Conservation (phyloP, 2,329 filamentous ascomycete species). For the Harringtonia aguacate region DNA sequence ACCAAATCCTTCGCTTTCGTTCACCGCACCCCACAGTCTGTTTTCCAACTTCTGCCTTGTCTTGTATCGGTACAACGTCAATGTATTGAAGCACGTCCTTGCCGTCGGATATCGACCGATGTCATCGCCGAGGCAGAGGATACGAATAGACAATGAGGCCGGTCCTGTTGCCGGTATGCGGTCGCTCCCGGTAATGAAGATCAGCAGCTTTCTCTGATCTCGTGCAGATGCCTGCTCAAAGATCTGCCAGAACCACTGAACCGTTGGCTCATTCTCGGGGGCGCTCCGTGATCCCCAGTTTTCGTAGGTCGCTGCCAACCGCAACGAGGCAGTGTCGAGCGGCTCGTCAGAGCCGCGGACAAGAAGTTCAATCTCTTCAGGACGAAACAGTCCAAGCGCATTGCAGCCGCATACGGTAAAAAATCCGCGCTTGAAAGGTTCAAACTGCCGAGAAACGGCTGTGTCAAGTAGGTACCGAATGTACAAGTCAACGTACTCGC, state of each 20-base stretch:
- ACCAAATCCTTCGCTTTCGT: constrained; percentile 85
- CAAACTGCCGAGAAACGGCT: constrained; percentile 71
- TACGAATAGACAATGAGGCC: constrained; percentile 64
- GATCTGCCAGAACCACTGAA: constrained; percentile 83
- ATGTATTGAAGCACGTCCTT: constrained; percentile 81
- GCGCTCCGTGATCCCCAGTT: constrained; percentile 57
- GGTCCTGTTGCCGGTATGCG: constrained; percentile 83
- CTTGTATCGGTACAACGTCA: constrained; percentile 65
- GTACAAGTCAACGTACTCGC: constrained; percentile 80
- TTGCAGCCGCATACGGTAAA: constrained; percentile 87
- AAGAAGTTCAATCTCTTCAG: constrained; percentile 84
- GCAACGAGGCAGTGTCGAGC: constrained; percentile 66
- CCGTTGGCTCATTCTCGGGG: constrained; percentile 50
- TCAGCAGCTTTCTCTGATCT: constrained; percentile 68
- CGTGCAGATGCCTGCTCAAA: constrained; percentile 55
- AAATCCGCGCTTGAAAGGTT: constrained; percentile 89
- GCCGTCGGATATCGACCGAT: constrained; percentile 69
- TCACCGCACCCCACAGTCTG: constrained; percentile 76
- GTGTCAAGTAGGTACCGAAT: constrained; percentile 70
- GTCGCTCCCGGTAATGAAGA: constrained; percentile 85
- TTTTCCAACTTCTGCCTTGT: constrained; percentile 56
- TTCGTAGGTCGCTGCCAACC: constrained; percentile 70
- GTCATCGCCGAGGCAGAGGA: constrained; percentile 68
- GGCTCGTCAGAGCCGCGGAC: constrained; percentile 76
- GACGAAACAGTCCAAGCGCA: constrained; percentile 74